These are phyloP conservation scores for Grammothele lineata DNA, from an alignment of 768 basidiomycete species.

Conservation along the genomic window DNA sequence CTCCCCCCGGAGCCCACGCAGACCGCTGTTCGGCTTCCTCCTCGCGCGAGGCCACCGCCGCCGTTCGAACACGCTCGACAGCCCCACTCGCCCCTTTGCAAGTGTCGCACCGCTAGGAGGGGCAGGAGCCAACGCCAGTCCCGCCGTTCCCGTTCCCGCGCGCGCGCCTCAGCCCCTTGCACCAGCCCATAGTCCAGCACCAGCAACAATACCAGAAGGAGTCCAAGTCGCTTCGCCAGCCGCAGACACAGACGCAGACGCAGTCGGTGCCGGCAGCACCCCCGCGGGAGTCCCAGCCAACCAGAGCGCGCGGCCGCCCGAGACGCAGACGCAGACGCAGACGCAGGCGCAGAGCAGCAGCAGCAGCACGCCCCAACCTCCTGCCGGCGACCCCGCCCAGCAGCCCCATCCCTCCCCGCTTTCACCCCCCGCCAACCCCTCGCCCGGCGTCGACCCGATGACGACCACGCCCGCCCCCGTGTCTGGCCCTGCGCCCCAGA, in stretches of 20 bases:
- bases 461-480: no score
- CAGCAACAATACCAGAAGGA: background rate
- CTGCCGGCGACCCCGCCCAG: background rate
- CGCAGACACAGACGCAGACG: no score
- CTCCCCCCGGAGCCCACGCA: constrained; percentile 15
- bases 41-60: constrained; percentile 16
- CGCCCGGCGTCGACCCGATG: no score
- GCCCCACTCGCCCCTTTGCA: constrained; percentile 2
- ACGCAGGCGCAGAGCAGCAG: no score
- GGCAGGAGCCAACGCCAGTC: background rate
- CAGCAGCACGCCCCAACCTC: background rate
- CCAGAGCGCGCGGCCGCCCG: no score
- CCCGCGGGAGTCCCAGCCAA: no score
- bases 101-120: background rate
- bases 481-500: background rate
- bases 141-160: background rate
- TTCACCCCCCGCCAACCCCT: background rate
- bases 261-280: no score
- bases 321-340: no score
- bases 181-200: background rate
- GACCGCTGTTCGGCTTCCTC: constrained; percentile 13
- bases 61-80: constrained; percentile 16
- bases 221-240: background rate
- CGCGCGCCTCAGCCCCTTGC: background rate
- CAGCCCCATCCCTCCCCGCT: background rate